Conservation (phyloP, 805 yeast species). For the Hyphopichia homilentoma region DNA sequence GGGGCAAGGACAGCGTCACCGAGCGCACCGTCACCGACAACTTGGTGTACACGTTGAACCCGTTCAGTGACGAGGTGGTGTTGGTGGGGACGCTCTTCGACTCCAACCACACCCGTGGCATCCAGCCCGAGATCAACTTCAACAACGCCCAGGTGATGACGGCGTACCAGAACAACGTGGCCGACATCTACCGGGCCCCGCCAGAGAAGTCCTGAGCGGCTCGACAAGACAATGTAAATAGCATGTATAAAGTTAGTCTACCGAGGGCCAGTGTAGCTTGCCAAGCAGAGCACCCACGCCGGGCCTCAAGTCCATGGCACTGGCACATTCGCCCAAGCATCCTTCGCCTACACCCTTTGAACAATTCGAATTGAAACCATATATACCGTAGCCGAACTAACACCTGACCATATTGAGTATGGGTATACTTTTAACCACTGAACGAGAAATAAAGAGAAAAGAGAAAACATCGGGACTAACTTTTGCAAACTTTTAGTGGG, state of each 20-base stretch:
- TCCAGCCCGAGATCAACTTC: constrained; percentile 30
- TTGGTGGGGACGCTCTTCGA: constrained; percentile 41
- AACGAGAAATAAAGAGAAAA: too few species aligned
- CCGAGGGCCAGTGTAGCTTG: constrained; percentile 1
- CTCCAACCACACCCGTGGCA: constrained; percentile 31
- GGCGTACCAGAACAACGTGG: constrained; percentile 28
- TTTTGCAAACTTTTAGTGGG: background rate
- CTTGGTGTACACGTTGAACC: constrained; percentile 37
- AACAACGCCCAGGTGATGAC: constrained; percentile 17
- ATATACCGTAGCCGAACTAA: too few species aligned
- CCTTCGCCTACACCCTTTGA: too few species aligned
- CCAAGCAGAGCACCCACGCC: too few species aligned
- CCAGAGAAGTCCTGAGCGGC: constrained; percentile 19
- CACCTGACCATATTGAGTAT: too few species aligned
- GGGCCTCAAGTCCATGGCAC: too few species aligned
- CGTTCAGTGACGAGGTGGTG: constrained; percentile 33
- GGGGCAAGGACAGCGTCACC: constrained; percentile 16
- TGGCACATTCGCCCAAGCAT: too few species aligned
- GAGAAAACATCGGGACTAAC: background rate
- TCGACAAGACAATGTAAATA: constrained; percentile 7
- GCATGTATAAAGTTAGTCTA: constrained; percentile 3
- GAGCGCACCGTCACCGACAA: constrained; percentile 32
- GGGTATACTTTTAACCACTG: too few species aligned
- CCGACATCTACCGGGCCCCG: constrained; percentile 40
- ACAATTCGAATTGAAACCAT: too few species aligned